Conservation (phyloP, 1,284 basidiomycete species). For the Tylopilus sp. region DNA sequence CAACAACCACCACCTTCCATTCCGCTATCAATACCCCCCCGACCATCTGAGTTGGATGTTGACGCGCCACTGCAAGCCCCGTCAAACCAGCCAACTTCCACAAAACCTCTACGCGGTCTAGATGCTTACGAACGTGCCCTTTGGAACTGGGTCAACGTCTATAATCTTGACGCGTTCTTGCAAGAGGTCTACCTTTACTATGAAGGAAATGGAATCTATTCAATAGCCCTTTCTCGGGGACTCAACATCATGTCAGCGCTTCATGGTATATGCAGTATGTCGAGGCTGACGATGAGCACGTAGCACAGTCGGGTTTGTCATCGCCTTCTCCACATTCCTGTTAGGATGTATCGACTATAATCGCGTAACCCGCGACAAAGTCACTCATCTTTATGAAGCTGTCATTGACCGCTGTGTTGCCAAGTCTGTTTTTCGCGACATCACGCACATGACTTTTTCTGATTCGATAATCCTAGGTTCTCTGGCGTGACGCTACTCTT, state of each 20-base stretch:
- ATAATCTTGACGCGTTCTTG: conserved; percentile 91
- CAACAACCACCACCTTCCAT: conserved; percentile 37
- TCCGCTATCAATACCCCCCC: conserved; percentile 53
- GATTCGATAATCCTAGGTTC: conserved; percentile 49
- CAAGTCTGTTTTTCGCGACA: conserved; percentile 48
- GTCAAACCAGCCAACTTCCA: conserved; percentile 31
- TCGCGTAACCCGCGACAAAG: conserved; percentile 60
- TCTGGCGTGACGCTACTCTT: conserved; percentile 82
- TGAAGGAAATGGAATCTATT: conserved; percentile 92
- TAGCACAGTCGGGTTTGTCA: conserved; percentile 96
- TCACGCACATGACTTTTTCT: conserved; percentile 1
- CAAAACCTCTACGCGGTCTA: conserved; percentile 62
- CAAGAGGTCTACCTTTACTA: conserved; percentile 97
- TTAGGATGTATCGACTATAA: conserved; percentile 94
- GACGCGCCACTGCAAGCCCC: conserved; percentile 30
- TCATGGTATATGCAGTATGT: conserved; percentile 15
- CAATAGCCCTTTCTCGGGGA: conserved; percentile 83
- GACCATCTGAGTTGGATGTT: conserved; percentile 59
- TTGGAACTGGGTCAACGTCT: conserved; percentile 99
- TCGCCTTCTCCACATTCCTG: conserved; percentile 94
- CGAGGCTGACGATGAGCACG: conserved; percentile 25
- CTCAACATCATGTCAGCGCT: conserved; percentile 85
- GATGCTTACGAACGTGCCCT: conserved; percentile 86
- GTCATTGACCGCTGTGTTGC: conserved; percentile 79
- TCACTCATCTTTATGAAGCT: conserved; percentile 71